Conservation (phyloP, 495 filamentous ascomycete species). For the Coniosporium apollinis region DNA sequence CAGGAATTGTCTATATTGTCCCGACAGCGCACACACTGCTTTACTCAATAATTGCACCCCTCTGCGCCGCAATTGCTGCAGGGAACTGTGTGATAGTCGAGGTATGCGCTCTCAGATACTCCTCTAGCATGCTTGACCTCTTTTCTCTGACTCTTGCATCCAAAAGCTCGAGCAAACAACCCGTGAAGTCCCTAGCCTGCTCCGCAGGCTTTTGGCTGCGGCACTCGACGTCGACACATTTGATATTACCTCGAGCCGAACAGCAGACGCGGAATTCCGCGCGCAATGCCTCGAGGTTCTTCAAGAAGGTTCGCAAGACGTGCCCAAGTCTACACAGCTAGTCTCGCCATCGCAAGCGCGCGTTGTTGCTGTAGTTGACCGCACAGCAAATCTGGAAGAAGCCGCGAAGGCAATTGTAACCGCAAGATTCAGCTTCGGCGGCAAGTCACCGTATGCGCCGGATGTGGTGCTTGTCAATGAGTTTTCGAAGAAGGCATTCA, state of each 20-base stretch:
- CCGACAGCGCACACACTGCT: conserved; percentile 32
- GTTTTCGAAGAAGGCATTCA: conserved; percentile 33
- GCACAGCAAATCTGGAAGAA: conserved; percentile 29
- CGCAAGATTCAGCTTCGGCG: conserved; percentile 33
- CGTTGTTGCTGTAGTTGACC: conserved; percentile 35
- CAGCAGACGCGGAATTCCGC: conserved; percentile 3
- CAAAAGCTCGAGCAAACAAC: conserved; percentile 24
- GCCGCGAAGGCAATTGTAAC: conserved; percentile 30
- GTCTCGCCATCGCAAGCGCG: conserved; percentile 19
- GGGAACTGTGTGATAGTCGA: conserved; percentile 37
- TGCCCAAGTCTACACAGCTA: conserved; percentile 9
- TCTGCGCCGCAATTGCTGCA: conserved; percentile 32
- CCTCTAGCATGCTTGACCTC: conserved; percentile 1
- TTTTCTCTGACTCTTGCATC: conserved; percentile 1
- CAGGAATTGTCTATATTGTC: conserved; percentile 36
- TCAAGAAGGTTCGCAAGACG: conserved; percentile 6
- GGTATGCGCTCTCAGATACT: conserved; percentile 19
- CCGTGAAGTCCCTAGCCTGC: conserved; percentile 17
- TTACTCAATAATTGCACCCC: conserved; percentile 29
- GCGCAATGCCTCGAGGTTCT: conserved; percentile 4
- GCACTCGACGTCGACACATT: conserved; percentile 32
- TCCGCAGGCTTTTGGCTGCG: conserved; percentile 25
- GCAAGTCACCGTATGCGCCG: conserved; percentile 34
- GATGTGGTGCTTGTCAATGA: conserved; percentile 40
- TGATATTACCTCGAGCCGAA: conserved; percentile 11